Evolutionary conservation across 192 early-diverging fungal genomes (phyloP).

Genomic region (Hyaloraphidium curvatum): DNA sequence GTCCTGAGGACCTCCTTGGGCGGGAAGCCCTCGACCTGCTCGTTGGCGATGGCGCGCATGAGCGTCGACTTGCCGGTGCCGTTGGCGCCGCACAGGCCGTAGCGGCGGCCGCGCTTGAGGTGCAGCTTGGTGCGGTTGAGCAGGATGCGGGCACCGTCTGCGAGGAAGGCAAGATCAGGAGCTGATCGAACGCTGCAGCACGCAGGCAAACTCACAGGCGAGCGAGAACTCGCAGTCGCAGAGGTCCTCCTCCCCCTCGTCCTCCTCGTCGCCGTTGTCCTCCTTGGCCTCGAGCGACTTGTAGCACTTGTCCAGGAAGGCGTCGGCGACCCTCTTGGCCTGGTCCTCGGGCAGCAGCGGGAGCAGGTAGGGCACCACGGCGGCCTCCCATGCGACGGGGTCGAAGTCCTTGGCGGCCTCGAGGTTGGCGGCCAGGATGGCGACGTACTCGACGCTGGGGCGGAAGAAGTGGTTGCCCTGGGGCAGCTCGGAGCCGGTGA

Average conservation of each 20-base stretch:
- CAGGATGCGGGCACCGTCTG: constrained; percentile 34
- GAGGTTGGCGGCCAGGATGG: constrained; percentile 34
- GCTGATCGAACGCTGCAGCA: neutral
- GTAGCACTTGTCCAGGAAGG: constrained; percentile 22
- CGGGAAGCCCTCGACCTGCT: constrained; percentile 35
- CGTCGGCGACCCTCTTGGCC: constrained; percentile 22
- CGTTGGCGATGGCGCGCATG: constrained; percentile 35
- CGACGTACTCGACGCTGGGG: constrained; percentile 31
- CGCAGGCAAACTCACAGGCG: too few relatives aligned
- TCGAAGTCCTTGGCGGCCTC: constrained; percentile 41
- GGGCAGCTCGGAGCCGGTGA: constrained; percentile 19
- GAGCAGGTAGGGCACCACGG: constrained; percentile 31
- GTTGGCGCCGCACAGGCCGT: constrained; percentile 63
- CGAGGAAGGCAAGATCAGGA: too few relatives aligned
- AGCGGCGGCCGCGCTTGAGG: constrained; percentile 53
- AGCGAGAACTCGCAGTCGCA: constrained; percentile 31
- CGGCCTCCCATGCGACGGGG: constrained; percentile 40
- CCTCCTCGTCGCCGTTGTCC: constrained; percentile 23
- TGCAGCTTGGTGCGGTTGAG: constrained; percentile 32
- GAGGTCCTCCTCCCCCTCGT: constrained; percentile 23
- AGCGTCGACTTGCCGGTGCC: constrained; percentile 66
- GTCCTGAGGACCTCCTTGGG: constrained; percentile 22
- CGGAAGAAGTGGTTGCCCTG: constrained; percentile 23
- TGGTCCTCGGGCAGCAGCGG: constrained; percentile 32
- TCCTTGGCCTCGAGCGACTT: constrained; percentile 10